These are phyloP conservation scores for Ophiocytium majus DNA, from an alignment of 352 stramenopile genomes.

Conservation along the genomic window DNA sequence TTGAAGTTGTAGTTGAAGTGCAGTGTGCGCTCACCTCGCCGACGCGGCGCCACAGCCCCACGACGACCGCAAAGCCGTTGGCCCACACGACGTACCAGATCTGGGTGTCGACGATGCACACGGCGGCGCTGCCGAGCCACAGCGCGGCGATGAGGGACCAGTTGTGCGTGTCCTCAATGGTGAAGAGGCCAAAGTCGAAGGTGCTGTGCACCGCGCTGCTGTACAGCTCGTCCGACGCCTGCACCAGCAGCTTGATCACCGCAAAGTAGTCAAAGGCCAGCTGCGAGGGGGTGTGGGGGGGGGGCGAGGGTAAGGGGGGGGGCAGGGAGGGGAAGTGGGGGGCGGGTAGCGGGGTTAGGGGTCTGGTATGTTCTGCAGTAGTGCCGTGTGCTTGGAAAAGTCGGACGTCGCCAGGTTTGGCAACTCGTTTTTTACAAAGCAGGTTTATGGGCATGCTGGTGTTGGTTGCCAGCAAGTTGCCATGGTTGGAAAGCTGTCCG, in stretches of 20 bases:
- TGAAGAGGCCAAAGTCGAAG: constrained; percentile 28
- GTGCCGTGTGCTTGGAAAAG: no score
- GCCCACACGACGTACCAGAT: constrained; percentile 54
- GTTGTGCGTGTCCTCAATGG: constrained; percentile 38
- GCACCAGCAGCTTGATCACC: constrained; percentile 41
- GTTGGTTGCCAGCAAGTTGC: no score
- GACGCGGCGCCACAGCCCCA: constrained; percentile 41
- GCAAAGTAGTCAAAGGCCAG: constrained; percentile 55
- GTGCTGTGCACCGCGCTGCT: constrained; percentile 25
- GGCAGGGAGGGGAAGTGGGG: neutral
- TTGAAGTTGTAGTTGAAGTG: no score
- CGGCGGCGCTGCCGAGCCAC: constrained; percentile 42
- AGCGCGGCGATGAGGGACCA: constrained; percentile 34
- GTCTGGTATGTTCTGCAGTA: no score
- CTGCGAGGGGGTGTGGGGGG: constrained; percentile 2
- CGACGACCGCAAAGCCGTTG: constrained; percentile 44
- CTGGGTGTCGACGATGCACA: constrained; percentile 53
- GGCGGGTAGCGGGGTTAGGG: no score
- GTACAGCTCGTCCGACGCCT: constrained; percentile 35
- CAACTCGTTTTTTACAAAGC: no score
- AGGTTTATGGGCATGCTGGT: no score
- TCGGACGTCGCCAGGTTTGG: no score
- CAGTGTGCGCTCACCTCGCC: constrained; percentile 40
- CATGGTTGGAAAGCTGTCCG: no score
- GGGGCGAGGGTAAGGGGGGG: neutral